Conservation (phyloP, 129 eudicot species). For the Pseudognaphalium luteoalbum region DNA sequence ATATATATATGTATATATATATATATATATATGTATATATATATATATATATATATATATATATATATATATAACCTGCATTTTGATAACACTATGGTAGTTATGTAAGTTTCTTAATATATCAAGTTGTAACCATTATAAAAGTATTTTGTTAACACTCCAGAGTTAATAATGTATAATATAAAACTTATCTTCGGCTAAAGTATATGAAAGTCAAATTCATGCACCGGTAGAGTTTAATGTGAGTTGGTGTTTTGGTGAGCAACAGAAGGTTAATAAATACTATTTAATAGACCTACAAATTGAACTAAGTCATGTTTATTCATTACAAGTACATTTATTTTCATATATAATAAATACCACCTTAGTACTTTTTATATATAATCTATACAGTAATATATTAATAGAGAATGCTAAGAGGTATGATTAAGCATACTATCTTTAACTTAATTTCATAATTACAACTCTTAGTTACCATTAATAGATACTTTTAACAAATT, state of each 20-base stretch:
- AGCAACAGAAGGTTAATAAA: conserved; percentile 2
- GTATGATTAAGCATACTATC: too few species aligned
- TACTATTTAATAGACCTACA: not conserved
- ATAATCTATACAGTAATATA: too few species aligned
- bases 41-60: too few species aligned
- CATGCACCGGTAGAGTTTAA: conserved; percentile 8
- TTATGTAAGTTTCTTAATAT: not conserved
- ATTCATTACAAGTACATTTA: not conserved
- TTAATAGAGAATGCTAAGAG: too few species aligned
- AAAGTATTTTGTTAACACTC: not conserved
- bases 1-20: too few species aligned
- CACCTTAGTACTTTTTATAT: not conserved
- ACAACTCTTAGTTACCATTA: too few species aligned
- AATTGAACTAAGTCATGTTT: not conserved
- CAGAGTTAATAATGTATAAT: not conserved
- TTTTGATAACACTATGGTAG: not conserved
- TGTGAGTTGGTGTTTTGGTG: conserved; percentile 14
- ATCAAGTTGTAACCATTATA: too few species aligned
- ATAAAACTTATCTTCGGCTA: too few species aligned
- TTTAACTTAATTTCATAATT: too few species aligned
- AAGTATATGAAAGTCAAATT: not conserved
- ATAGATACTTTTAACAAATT: too few species aligned
- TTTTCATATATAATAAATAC: not conserved
- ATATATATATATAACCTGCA: too few species aligned
- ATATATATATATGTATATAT: too few species aligned